These are phyloP conservation scores for Nissolia schottii DNA, from an alignment of 306 rosid species.

Conservation along the genomic window DNA sequence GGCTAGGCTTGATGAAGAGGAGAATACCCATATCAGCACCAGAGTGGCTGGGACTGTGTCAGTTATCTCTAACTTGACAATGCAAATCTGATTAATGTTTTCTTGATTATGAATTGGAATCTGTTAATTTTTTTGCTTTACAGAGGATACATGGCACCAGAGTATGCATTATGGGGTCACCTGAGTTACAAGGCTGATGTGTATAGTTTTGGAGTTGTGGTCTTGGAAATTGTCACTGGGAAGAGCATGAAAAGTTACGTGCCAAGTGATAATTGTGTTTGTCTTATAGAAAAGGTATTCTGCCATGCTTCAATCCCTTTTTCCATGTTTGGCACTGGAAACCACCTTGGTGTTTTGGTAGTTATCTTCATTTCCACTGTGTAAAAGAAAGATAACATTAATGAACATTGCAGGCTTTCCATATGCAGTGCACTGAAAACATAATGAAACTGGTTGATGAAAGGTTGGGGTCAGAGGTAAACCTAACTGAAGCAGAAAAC, in stretches of 20 bases:
- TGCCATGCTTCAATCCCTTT: constrained; percentile 23
- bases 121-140: constrained; percentile 14
- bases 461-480: constrained; percentile 36
- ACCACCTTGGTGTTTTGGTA: not conserved
- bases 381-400: not conserved
- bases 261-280: constrained; percentile 43
- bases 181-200: constrained; percentile 56
- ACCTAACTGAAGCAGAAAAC: constrained; percentile 40
- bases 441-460: constrained; percentile 50
- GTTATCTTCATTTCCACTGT: not conserved
- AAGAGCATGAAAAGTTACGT: constrained; percentile 36
- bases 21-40: constrained; percentile 52
- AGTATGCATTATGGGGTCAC: constrained; percentile 65
- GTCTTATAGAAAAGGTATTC: constrained; percentile 62
- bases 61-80: constrained; percentile 26
- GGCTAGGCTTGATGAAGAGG: constrained; percentile 64
- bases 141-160: constrained; percentile 79
- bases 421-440: constrained; percentile 26
- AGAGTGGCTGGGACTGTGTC: constrained; percentile 64
- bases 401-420: constrained; percentile 29
- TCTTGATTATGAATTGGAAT: not conserved
- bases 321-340: not conserved
- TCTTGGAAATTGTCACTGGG: constrained; percentile 50
- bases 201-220: constrained; percentile 59
- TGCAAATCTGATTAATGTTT: not conserved